A percentile compares a stretch with the other conserved stretches of the same genome.
Conservation (phyloP, 2,329 filamentous ascomycete species). For the Exophiala xenobiotica region DNA sequence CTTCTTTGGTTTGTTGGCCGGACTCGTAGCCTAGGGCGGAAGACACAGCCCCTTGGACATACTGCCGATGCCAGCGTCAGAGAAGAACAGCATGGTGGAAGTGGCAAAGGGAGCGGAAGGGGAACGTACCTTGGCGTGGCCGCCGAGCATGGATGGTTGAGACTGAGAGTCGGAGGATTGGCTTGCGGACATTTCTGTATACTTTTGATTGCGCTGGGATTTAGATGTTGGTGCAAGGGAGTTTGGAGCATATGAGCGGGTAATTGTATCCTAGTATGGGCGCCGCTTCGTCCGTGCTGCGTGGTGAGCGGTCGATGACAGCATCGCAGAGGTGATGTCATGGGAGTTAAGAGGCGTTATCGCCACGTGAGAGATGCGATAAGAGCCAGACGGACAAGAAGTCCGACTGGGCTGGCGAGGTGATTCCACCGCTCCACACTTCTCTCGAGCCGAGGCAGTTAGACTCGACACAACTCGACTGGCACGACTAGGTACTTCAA, state of each 20-base stretch:
- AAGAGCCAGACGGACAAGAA: background rate
- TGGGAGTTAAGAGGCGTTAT: background rate
- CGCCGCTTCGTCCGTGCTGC: too few species aligned
- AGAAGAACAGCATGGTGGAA: too few species aligned
- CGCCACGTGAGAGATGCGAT: background rate
- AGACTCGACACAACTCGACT: too few species aligned
- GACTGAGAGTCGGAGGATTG: conserved; percentile 17
- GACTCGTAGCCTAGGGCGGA: conserved; percentile 28
- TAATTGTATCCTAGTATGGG: too few species aligned
- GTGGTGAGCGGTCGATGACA: background rate
- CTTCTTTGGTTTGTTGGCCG: conserved; percentile 27
- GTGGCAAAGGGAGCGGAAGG: background rate
- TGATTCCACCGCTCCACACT: too few species aligned
- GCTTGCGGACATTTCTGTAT: conserved; percentile 3
- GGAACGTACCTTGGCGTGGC: conserved; percentile 26
- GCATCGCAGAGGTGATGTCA: background rate
- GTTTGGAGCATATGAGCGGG: too few species aligned
- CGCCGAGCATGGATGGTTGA: conserved; percentile 27
- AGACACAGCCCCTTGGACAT: conserved; percentile 29
- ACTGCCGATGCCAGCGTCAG: conserved; percentile 22
- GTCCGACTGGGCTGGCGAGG: background rate
- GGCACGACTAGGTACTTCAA: too few species aligned
- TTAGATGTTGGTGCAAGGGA: too few species aligned
- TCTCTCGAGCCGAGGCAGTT: too few species aligned
- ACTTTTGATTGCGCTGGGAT: too few species aligned